Evolutionary conservation across 2,329 filamentous ascomycete species (phyloP), one percentile per base, ranked within the genome.

Genomic region (Lecanosticta acicola): DNA sequence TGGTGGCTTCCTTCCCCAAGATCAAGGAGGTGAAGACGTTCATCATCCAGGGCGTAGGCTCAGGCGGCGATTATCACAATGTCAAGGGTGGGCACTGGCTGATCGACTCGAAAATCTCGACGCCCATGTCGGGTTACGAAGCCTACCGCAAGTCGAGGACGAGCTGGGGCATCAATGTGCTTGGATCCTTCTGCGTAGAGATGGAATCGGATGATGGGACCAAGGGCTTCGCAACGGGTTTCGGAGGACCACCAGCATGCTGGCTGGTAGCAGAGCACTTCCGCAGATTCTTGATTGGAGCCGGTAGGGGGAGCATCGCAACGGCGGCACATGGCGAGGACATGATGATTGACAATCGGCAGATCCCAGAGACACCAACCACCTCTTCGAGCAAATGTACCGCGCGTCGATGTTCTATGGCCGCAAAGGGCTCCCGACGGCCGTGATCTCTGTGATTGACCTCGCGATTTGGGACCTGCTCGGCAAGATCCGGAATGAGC

Each of bases 381-480:
- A 90, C 53, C 74, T 96, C 21, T 96, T 94, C 65, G 90, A 96
- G 73, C 88, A 94, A 67, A 95, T 96, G 90, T 96, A 95, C 74
- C 83, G 89, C 49, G 86, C 79, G 1, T 94, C 88, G 57, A 94
- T 95, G 87, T 96, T 95, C 74, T 96, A 96, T 64, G 90, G 90
- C 51, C 84, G 90, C 56, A 96, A 96, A 68, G 90, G 90, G 38
- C 80, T 96, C 1, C 85, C 90, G 1, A 79, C 91, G 9, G 90
- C 90, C 43, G 84, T 94, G 61, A 96, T 96, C 62, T 94, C 88
- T 1, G 90, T 95, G 54, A 93, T 96, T 61, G 90, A 96, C 62
- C 77, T 96, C 35, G 90, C 90, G 3, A 70, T 96, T 33, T 96
- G 90, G 90, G 90, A 96, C 72, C 75, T 96, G 34, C 72, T 94